Base-by-base conservation (phyloP, 495 filamentous ascomycete genomes). In the Penicillium coffeae region DNA sequence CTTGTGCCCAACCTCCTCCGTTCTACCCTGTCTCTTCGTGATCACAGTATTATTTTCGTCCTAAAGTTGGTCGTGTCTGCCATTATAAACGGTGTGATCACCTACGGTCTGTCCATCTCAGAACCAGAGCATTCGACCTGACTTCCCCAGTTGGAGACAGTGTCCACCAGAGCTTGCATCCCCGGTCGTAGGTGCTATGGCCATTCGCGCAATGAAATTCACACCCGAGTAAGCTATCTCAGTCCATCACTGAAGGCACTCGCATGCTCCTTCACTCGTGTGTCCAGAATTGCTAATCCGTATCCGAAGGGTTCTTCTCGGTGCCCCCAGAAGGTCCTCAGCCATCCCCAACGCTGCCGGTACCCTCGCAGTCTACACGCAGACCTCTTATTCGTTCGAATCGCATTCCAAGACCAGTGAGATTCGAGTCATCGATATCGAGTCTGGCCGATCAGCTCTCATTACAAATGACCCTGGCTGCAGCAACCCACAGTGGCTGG, bases 381-480 rank as follows among this genome's bases (percentile, higher is more conserved):
- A 76, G 27, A 87, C 87, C 0, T 82, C 84, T 7, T 97, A 96
- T 61, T 90, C 83, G 16, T 96, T 97, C 67, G 76, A 87, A 38
- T 73, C 80, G 0, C 91, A 96, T 64, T 77, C 78, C 38, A 89
- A 86, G 67, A 85, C 72, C 10, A 76, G 76, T 27, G 85, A 91
- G 58, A 86, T 95, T 54, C 81, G 83, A 19, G 67, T 93, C 1
- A 68, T 97, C 2, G 83, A 94, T 42, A 78, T 91, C 41, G 64
- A 71, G 20, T 83, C 77, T 13, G 86, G 87, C 38, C 77, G 83
- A 39, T 86, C 86, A 0, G 75, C 71, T 0, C 62, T 86, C 4
- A 66, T 95, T 20, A 85, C 81, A 41, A 81, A 84, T 43, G 81
- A 88, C 36, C 51, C 74, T 10, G 72, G 75, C 15, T 77, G 79